Conservation (phyloP, 768 basidiomycete genomes). For the Jaapia argillacea region DNA sequence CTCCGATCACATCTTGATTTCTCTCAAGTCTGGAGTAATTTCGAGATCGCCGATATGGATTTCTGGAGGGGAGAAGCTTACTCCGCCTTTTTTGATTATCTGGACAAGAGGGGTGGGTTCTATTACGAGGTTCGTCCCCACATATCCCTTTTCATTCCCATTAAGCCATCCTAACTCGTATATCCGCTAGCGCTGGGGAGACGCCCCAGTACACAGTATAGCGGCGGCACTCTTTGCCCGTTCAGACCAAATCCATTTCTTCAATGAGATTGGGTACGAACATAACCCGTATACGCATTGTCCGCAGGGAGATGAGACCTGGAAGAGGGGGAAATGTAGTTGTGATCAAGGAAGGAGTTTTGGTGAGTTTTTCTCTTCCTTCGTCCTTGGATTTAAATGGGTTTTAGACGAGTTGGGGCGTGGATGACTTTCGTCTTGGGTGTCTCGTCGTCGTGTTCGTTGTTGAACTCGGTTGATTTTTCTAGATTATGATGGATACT, state of each 20-base stretch:
- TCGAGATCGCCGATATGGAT: slow-evolving; percentile 80
- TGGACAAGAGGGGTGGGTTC: slow-evolving; percentile 80
- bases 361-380: slow-evolving; percentile 28
- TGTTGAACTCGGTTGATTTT: not conserved
- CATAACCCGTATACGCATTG: slow-evolving; percentile 51
- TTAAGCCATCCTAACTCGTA: slow-evolving; percentile 29
- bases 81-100: slow-evolving; percentile 69
- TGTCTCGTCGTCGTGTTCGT: not conserved
- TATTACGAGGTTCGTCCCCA: no score
- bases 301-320: slow-evolving; percentile 23
- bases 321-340: slow-evolving; percentile 33
- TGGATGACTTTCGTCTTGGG: not conserved
- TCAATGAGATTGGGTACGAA: slow-evolving; percentile 58
- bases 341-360: slow-evolving; percentile 47
- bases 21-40: slow-evolving; percentile 60
- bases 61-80: slow-evolving; percentile 86
- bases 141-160: not conserved
- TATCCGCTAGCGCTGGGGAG: slow-evolving; percentile 29
- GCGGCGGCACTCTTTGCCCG: slow-evolving; percentile 36
- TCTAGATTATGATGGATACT: slow-evolving; percentile 46
- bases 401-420: no score
- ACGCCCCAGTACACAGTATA: slow-evolving; percentile 40
- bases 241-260: slow-evolving; percentile 61
- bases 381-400: no score
- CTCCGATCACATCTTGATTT: no score